Base-by-base conservation (phyloP, 2,329 filamentous ascomycete genomes). In the Ustulina deusta region DNA sequence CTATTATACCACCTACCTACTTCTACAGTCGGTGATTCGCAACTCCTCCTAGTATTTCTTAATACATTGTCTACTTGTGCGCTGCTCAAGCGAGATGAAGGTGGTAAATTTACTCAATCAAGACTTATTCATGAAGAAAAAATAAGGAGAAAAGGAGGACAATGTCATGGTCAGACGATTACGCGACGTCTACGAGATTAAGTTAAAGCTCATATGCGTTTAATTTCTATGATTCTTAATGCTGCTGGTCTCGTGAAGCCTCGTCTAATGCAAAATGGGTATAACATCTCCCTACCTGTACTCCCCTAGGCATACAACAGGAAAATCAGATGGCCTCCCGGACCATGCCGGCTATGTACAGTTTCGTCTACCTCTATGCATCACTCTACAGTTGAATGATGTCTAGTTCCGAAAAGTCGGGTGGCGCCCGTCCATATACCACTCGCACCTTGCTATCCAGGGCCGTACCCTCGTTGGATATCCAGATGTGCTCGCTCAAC, bases 401-500 rank as follows among this genome's bases (percentile, higher is more conserved):
- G 81, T 97, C 93, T 32, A 95, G 84, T 79, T 97, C 93, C 0
- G 91, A 94, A 77, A 97, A 97, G 80, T 97, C 94, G 0, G 94
- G 94, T 17, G 94, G 94, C 68, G 93, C 92, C 70, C 89, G 89
- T 71, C 91, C 91, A 79, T 96, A 97, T 42, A 97, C 88, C 5
- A 97, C 93, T 20, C 91, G 89, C 34, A 89, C 89, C 79, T 93
- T 94, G 63, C 89, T 91, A 81, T 97, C 93, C 73, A 98, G 83
- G 10, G 93, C 92, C 22, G 95, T 94, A 66, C 94, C 94, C 78
- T 97, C 92, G 79, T 97, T 97, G 74, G 93, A 97, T 77, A 98
- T 94, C 92, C 94, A 97, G 60, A 98, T 91, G 69, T 89, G 85
- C 66, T 92, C 88, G 76, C 91, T 95, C 78, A 94, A 92, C 55